phyloP scores from a whole-genome alignment of 2,329 filamentous ascomycete species.

The Metarhizium sp. region DNA sequence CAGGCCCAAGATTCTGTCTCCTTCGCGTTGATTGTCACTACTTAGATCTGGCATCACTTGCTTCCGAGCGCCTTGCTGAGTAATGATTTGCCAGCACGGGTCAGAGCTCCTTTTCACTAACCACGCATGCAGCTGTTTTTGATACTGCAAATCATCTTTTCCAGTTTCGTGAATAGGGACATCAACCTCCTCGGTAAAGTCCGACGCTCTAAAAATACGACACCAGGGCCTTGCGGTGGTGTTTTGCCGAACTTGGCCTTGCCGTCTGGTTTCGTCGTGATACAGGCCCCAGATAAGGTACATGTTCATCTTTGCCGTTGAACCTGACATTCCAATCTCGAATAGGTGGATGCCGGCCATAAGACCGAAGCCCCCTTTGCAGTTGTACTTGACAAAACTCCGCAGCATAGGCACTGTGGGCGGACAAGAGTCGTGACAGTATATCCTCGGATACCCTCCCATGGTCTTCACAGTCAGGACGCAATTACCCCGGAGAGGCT shows the following conservation, averaged over 20 bases:
- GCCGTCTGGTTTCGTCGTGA: background rate
- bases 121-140: background rate
- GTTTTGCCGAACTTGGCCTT: background rate
- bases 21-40: background rate
- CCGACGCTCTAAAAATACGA: background rate
- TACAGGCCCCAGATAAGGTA: background rate
- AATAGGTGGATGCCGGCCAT: background rate
- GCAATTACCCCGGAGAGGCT: background rate
- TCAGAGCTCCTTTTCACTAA: background rate
- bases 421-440: background rate
- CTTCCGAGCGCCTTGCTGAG: background rate
- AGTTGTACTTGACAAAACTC: background rate
- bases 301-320: no score
- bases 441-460: constrained; percentile 1
- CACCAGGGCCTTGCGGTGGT: background rate
- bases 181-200: background rate
- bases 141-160: background rate
- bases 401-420: background rate
- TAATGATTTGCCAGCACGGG: background rate
- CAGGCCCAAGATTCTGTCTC: background rate
- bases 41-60: background rate
- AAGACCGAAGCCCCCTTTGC: background rate
- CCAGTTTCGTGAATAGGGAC: background rate
- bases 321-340: background rate
- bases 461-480: background rate